Conservation (phyloP, 2,329 filamentous ascomycete genomes). For the Fusarium stilboides region DNA sequence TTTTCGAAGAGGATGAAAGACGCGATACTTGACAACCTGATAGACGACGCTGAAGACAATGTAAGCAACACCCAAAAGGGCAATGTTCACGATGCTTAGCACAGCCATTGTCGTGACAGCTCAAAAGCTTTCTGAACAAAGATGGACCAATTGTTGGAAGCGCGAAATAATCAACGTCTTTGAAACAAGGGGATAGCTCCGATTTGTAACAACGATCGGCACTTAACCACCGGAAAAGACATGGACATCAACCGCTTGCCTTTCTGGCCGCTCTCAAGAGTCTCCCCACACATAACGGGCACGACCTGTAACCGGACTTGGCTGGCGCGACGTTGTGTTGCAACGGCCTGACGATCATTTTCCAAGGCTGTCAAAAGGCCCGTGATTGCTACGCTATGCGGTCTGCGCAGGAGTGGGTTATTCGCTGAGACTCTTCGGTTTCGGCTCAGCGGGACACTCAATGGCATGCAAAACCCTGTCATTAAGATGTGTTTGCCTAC, state of each 20-base stretch:
- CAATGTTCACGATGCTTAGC: slow-evolving; percentile 17
- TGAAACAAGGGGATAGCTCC: neutral
- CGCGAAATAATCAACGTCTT: slow-evolving; percentile 17
- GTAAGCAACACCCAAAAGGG: slow-evolving; percentile 27
- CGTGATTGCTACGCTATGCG: slow-evolving; percentile 17
- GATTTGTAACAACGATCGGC: slow-evolving; percentile 11
- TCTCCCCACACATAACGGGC: neutral
- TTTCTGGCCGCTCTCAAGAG: neutral
- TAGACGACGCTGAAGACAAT: slow-evolving; percentile 12
- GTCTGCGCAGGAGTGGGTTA: neutral
- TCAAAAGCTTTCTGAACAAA: neutral
- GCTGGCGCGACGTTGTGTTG: neutral
- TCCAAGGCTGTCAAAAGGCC: slow-evolving; percentile 16
- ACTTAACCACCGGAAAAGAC: neutral
- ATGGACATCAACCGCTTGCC: neutral
- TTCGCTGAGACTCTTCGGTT: neutral
- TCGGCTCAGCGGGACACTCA: neutral
- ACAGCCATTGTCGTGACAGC: slow-evolving; percentile 22
- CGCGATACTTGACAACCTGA: slow-evolving; percentile 38
- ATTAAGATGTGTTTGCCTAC: neutral
- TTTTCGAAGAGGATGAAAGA: slow-evolving; percentile 36
- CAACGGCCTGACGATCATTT: slow-evolving; percentile 14
- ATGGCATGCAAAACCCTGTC: neutral
- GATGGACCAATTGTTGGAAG: slow-evolving; percentile 13
- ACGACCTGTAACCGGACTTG: neutral